These are phyloP conservation scores for Aspergillus hiratsukae DNA, from an alignment of 2,329 filamentous ascomycete species.

Conservation along the genomic window DNA sequence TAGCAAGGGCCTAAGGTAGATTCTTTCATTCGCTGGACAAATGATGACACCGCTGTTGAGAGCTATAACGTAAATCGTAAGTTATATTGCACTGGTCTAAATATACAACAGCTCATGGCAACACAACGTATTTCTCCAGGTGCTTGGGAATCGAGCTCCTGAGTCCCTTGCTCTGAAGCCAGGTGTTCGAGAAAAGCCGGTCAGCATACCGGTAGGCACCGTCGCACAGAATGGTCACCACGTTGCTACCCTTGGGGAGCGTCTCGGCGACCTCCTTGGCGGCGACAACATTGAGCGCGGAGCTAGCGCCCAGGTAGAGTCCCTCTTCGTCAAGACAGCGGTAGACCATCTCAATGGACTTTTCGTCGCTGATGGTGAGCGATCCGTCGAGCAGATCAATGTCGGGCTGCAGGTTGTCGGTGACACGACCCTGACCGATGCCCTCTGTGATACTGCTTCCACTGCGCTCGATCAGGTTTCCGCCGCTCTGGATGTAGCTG, in stretches of 20 bases:
- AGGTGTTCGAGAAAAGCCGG: slow-evolving; percentile 83
- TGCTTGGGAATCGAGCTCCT: slow-evolving; percentile 75
- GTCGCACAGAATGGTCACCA: slow-evolving; percentile 92
- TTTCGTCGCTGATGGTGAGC: slow-evolving; percentile 80
- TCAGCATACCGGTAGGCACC: slow-evolving; percentile 98
- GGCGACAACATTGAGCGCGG: slow-evolving; percentile 88
- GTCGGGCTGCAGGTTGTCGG: slow-evolving; percentile 88
- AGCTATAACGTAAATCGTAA: background rate
- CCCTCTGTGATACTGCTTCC: slow-evolving; percentile 95
- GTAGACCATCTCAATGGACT: slow-evolving; percentile 97
- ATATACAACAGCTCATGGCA: slow-evolving; percentile 53
- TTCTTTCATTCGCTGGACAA: no score
- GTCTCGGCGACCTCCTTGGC: slow-evolving; percentile 91
- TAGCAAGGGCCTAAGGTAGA: slow-evolving; percentile 1
- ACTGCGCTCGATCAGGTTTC: slow-evolving; percentile 71
- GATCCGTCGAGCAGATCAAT: slow-evolving; percentile 80
- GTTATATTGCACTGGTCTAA: background rate
- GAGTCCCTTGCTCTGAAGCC: slow-evolving; percentile 83
- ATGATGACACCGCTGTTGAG: no score
- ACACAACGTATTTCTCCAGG: slow-evolving; percentile 88
- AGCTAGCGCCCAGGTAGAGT: slow-evolving; percentile 89
- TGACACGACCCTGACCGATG: slow-evolving; percentile 92
- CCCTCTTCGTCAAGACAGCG: slow-evolving; percentile 93
- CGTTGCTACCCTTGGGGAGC: slow-evolving; percentile 79
- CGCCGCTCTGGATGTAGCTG: slow-evolving; percentile 82